Conservation (phyloP, 2,329 filamentous ascomycete genomes). For the Mycosphaerella sp. region DNA sequence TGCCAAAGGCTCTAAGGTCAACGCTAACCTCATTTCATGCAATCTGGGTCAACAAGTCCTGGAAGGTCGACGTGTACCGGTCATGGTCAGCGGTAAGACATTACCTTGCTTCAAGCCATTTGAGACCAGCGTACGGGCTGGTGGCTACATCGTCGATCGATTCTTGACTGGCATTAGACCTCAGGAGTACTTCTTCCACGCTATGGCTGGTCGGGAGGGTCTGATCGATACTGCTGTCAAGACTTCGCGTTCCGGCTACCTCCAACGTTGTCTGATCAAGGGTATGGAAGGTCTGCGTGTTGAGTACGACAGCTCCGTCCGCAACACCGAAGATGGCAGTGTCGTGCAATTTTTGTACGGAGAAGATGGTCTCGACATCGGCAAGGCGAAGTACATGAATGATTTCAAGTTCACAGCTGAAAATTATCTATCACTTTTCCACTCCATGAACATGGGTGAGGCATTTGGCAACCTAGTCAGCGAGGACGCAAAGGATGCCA, state of each 20-base stretch:
- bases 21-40: slow-evolving; percentile 95
- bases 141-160: slow-evolving; percentile 88
- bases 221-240: slow-evolving; percentile 98
- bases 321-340: slow-evolving; percentile 78
- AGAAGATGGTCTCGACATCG: slow-evolving; percentile 90
- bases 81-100: slow-evolving; percentile 98
- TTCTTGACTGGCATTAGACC: slow-evolving; percentile 97
- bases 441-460: slow-evolving; percentile 63
- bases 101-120: slow-evolving; percentile 89
- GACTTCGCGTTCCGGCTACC: slow-evolving; percentile 91
- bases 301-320: slow-evolving; percentile 87
- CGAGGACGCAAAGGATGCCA: slow-evolving; percentile 58
- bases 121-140: slow-evolving; percentile 81
- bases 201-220: slow-evolving; percentile 98
- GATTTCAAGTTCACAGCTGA: slow-evolving; percentile 87
- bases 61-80: slow-evolving; percentile 86
- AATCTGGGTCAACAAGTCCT: slow-evolving; percentile 95
- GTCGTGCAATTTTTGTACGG: slow-evolving; percentile 95
- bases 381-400: slow-evolving; percentile 84
- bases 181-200: slow-evolving; percentile 98
- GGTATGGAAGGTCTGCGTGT: slow-evolving; percentile 94
- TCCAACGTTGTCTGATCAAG: slow-evolving; percentile 96
- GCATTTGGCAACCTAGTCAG: slow-evolving; percentile 52
- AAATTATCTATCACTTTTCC: slow-evolving; percentile 75
- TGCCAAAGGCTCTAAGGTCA: slow-evolving; percentile 87